Evolutionary conservation across 352 stramenopile species (phyloP).

Genomic region (Phytophthora fragariaefolia): DNA sequence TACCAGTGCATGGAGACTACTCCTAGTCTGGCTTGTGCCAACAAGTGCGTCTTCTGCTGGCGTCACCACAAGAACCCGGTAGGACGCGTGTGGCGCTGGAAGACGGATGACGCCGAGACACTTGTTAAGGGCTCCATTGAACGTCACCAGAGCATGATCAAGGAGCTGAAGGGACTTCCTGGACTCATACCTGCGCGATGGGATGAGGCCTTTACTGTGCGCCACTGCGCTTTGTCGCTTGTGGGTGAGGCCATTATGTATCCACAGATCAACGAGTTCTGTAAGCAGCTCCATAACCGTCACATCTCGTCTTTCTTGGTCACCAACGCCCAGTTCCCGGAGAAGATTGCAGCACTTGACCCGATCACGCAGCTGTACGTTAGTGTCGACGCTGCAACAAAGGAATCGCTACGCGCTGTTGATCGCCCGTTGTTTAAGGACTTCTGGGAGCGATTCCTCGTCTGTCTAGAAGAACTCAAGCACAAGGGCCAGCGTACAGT

Average conservation of each 20-base stretch:
- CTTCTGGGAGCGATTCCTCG: conserved; percentile 96
- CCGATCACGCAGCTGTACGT: conserved; percentile 99
- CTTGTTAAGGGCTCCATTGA: conserved; percentile 95
- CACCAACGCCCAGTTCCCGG: conserved; percentile 98
- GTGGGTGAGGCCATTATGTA: conserved; percentile 99
- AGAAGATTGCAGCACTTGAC: conserved; percentile 94
- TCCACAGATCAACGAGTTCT: conserved; percentile 97
- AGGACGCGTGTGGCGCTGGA: conserved; percentile 98
- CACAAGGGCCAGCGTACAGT: conserved; percentile 96
- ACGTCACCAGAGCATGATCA: conserved; percentile 94
- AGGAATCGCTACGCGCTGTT: conserved; percentile 95
- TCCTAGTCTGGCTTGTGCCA: conserved; percentile 96
- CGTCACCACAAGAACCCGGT: conserved; percentile 99
- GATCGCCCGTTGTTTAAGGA: conserved; percentile 97
- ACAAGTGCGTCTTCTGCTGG: conserved; percentile 99
- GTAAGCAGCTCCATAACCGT: conserved; percentile 94
- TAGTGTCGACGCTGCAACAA: conserved; percentile 97
- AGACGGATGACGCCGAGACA: conserved; percentile 95
- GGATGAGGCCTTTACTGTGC: conserved; percentile 95
- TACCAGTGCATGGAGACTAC: conserved; percentile 99
- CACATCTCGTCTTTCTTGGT: conserved; percentile 98
- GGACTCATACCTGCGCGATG: conserved; percentile 95
- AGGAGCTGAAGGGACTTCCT: conserved; percentile 95
- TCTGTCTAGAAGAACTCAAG: conserved; percentile 92
- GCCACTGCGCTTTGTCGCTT: conserved; percentile 97